A percentile compares a stretch with the other conserved stretches of the same genome.
phyloP scores from a whole-genome alignment of 768 basidiomycete species.

The Lactifluus subvellereus region DNA sequence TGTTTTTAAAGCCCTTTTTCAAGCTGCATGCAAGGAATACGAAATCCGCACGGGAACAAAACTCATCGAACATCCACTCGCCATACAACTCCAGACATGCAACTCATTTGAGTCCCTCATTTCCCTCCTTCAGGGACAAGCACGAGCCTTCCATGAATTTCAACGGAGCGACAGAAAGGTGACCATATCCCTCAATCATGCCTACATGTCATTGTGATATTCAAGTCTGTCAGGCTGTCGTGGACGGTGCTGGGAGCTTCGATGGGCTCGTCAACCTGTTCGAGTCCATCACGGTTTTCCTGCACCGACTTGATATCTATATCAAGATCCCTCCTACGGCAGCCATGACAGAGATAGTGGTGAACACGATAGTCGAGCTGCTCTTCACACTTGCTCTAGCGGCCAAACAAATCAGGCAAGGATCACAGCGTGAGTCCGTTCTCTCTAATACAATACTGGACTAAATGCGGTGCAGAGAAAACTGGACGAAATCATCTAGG shows the following conservation, averaged over 20 bases:
- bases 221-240: not conserved
- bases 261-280: not conserved
- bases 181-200: not conserved
- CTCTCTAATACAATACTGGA: no score
- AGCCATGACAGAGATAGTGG: not conserved
- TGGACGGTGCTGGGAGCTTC: not conserved
- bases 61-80: not conserved
- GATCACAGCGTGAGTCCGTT: not conserved
- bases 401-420: not conserved
- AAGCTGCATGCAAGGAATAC: not conserved
- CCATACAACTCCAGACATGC: not conserved
- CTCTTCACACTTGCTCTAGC: not conserved
- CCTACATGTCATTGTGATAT: not conserved
- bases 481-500: no score
- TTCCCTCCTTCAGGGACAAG: not conserved
- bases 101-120: not conserved
- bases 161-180: not conserved
- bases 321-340: not conserved
- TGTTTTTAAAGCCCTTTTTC: not conserved
- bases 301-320: not conserved
- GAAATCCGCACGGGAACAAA: not conserved
- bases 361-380: not conserved
- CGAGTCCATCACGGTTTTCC: not conserved
- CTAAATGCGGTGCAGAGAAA: not conserved
- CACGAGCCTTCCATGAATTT: not conserved